Evolutionary conservation across 2,329 filamentous ascomycete species (phyloP).

Genomic region (Penicillium sp.): DNA sequence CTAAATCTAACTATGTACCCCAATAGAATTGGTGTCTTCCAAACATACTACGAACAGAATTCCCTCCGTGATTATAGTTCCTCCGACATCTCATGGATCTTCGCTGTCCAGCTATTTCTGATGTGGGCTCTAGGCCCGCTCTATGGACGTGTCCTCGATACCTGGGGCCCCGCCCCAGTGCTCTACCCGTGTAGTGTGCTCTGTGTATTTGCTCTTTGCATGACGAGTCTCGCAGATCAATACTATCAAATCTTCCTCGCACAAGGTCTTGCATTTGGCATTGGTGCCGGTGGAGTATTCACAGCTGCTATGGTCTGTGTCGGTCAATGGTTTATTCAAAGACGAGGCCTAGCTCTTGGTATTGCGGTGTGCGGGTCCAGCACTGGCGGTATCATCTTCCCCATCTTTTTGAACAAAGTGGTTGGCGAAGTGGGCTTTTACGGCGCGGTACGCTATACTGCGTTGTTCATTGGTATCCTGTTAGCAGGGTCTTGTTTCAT

Average conservation of each 20-base stretch:
- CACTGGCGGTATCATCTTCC: slow-evolving; percentile 23
- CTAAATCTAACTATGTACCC: not conserved
- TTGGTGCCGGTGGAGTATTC: slow-evolving; percentile 16
- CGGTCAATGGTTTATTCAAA: slow-evolving; percentile 17
- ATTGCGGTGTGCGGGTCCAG: slow-evolving; percentile 12
- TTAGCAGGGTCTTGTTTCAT: slow-evolving; percentile 16
- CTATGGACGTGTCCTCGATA: slow-evolving; percentile 12
- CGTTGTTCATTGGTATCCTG: slow-evolving; percentile 19
- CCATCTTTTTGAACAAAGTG: slow-evolving; percentile 19
- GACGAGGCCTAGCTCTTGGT: slow-evolving; percentile 13
- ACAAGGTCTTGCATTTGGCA: slow-evolving; percentile 14
- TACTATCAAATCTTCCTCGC: slow-evolving; percentile 18
- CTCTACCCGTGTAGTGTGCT: slow-evolving; percentile 13
- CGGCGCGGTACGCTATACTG: slow-evolving; percentile 21
- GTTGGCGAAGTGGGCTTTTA: slow-evolving; percentile 18
- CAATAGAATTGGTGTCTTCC: slow-evolving; percentile 41
- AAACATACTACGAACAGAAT: slow-evolving; percentile 43
- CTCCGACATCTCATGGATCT: slow-evolving; percentile 44
- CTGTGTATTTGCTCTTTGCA: slow-evolving; percentile 12
- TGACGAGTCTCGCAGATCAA: slow-evolving; percentile 11
- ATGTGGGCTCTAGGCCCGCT: slow-evolving; percentile 29
- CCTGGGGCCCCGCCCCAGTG: slow-evolving; percentile 10
- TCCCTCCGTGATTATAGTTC: slow-evolving; percentile 38
- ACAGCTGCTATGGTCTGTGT: slow-evolving; percentile 13
- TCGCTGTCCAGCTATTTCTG: slow-evolving; percentile 44